Conservation (phyloP, 2,329 filamentous ascomycete genomes). For the Aspergillus carbonarius region DNA sequence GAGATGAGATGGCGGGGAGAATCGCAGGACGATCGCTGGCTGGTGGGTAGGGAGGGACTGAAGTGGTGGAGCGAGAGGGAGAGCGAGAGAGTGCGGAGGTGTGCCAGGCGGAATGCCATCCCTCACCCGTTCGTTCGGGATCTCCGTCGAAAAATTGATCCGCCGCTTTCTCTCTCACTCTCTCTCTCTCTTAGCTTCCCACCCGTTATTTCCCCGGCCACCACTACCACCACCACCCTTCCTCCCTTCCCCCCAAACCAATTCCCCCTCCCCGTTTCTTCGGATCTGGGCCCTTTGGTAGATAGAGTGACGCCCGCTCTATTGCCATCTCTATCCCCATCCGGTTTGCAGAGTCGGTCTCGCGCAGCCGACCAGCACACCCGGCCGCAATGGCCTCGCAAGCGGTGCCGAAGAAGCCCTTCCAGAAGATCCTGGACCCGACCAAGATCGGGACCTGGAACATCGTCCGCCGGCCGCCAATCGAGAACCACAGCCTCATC, state of each 20-base stretch:
- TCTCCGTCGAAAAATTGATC: conserved; percentile 38
- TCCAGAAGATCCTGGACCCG: conserved; percentile 40
- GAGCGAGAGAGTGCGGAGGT: too few species aligned
- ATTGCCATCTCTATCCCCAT: not conserved
- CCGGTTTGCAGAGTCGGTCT: not conserved
- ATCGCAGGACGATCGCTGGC: too few species aligned
- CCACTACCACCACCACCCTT: conserved; percentile 13
- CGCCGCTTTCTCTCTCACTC: conserved; percentile 25
- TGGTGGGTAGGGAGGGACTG: too few species aligned
- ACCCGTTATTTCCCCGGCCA: conserved; percentile 13
- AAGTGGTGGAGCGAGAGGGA: too few species aligned
- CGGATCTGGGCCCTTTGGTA: conserved; percentile 15
- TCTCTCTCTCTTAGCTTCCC: not conserved
- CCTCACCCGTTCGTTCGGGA: conserved; percentile 19
- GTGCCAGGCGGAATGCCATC: not conserved
- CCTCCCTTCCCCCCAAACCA: not conserved
- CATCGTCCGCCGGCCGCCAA: conserved; percentile 35
- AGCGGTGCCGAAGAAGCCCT: conserved; percentile 14
- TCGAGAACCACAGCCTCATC: conserved; percentile 37
- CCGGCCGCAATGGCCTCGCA: conserved; percentile 39
- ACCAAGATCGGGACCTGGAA: conserved; percentile 41
- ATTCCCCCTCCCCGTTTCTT: not conserved
- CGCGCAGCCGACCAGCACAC: not conserved
- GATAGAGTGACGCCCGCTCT: conserved; percentile 15
- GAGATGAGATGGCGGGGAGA: too few species aligned